phyloP scores from a whole-genome alignment of 176 grass and related monocot species.

The Cocos nucifera region DNA sequence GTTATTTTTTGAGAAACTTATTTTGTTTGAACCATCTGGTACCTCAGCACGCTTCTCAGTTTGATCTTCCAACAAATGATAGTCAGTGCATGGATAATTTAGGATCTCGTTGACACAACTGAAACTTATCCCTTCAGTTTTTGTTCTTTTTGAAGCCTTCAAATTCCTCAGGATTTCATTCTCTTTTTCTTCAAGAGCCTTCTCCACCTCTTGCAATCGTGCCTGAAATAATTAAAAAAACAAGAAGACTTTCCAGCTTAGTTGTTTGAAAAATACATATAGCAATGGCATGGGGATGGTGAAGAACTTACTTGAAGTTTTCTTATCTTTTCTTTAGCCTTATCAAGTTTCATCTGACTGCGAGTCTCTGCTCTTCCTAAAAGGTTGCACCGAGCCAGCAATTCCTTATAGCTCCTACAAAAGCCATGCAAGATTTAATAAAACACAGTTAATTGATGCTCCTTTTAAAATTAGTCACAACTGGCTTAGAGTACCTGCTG shows the following conservation, averaged over 20 bases:
- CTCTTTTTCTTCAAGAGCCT: slow-evolving; percentile 71
- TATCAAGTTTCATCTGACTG: slow-evolving; percentile 49
- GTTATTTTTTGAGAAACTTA: not conserved
- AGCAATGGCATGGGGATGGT: not conserved
- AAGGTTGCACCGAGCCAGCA: slow-evolving; percentile 78
- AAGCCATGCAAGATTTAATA: slow-evolving; percentile 2
- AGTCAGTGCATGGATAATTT: slow-evolving; percentile 4
- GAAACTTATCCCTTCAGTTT: slow-evolving; percentile 37
- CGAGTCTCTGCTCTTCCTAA: slow-evolving; percentile 73
- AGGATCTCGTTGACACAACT: slow-evolving; percentile 10
- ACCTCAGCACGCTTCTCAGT: slow-evolving; percentile 9
- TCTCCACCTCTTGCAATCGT: slow-evolving; percentile 53
- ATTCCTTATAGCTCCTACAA: slow-evolving; percentile 87
- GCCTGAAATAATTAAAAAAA: slow-evolving; percentile 29
- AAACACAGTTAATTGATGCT: too few relatives aligned
- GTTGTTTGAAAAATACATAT: not conserved
- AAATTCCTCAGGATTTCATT: slow-evolving; percentile 64
- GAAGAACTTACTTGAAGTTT: slow-evolving; percentile 45
- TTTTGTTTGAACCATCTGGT: slow-evolving; percentile 9
- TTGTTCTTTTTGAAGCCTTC: slow-evolving; percentile 62
- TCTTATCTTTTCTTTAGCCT: slow-evolving; percentile 69
- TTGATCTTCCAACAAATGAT: slow-evolving; percentile 15
- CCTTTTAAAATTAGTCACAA: too few relatives aligned
- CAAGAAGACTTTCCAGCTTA: not conserved
- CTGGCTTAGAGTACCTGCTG: too few relatives aligned